phyloP scores from a whole-genome alignment of 2,329 filamentous ascomycete species.

The Graphilbum sp. region DNA sequence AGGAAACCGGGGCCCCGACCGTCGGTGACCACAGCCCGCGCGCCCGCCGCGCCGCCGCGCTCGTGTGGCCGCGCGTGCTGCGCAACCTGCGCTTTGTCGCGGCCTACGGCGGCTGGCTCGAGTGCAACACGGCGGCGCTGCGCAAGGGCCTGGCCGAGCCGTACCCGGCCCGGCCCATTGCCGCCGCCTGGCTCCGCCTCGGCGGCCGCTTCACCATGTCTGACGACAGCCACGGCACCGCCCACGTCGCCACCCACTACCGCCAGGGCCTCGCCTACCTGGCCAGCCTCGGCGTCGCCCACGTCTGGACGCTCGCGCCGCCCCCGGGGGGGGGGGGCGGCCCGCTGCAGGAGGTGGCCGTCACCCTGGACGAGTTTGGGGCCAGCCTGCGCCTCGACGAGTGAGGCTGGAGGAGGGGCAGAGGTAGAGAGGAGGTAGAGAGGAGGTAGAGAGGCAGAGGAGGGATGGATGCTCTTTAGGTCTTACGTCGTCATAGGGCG shows the following conservation, averaged over 20 bases:
- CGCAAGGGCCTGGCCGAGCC: conserved; percentile 83
- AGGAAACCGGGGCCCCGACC: conserved; percentile 21
- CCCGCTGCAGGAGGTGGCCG: conserved; percentile 22
- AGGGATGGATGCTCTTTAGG: too few relatives aligned
- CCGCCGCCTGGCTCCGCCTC: conserved; percentile 55
- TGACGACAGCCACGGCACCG: conserved; percentile 84
- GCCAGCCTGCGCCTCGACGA: conserved; percentile 3
- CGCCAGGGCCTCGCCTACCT: conserved; percentile 53
- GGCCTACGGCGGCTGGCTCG: conserved; percentile 64
- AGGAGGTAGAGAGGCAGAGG: too few relatives aligned
- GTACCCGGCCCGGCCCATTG: conserved; percentile 68
- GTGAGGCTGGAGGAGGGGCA: too few relatives aligned
- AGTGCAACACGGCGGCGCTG: conserved; percentile 76
- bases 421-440: background rate
- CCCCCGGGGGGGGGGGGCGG: background rate
- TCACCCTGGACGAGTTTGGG: conserved; percentile 7
- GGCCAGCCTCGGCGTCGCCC: conserved; percentile 43
- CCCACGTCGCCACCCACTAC: conserved; percentile 81
- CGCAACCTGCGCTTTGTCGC: conserved; percentile 60
- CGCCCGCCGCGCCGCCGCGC: conserved; percentile 21
- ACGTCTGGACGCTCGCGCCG: conserved; percentile 39
- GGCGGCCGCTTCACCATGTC: conserved; percentile 78
- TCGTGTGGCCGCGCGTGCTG: conserved; percentile 53
- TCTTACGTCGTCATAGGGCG: too few relatives aligned
- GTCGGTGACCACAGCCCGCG: too few relatives aligned